A percentile compares a stretch with the other conserved stretches of the same genome.
Evolutionary conservation across 176 grass and related monocot species (phyloP).

Genomic region (Hsuehochloa calcarea): DNA sequence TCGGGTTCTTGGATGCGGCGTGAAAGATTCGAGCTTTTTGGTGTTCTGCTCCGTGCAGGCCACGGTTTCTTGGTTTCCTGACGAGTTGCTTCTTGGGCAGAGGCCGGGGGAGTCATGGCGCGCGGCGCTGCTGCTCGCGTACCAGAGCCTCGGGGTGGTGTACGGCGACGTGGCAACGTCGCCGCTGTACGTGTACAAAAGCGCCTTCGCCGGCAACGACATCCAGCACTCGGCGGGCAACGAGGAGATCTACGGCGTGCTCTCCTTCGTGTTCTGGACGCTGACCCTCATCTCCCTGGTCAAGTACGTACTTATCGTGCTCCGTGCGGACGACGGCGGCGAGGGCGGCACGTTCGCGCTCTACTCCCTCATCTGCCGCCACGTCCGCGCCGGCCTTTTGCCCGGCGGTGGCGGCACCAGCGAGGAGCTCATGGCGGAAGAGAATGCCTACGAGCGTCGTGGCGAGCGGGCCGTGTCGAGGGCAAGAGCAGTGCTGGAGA

Average conservation of each 20-base stretch:
- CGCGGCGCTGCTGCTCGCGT: slow-evolving; percentile 69
- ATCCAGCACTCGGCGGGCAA: slow-evolving; percentile 86
- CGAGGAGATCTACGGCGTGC: slow-evolving; percentile 97
- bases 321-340: slow-evolving; percentile 81
- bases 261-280: slow-evolving; percentile 99
- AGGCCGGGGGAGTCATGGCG: slow-evolving; percentile 67
- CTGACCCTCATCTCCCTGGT: slow-evolving; percentile 85
- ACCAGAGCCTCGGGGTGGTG: slow-evolving; percentile 94
- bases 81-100: neutral
- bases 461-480: slow-evolving; percentile 10
- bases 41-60: neutral
- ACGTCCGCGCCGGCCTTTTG: slow-evolving; percentile 70
- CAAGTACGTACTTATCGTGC: slow-evolving; percentile 97
- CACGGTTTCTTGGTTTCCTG: slow-evolving; percentile 4
- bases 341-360: slow-evolving; percentile 99
- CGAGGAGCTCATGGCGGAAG: slow-evolving; percentile 58
- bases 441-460: neutral
- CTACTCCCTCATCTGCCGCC: slow-evolving; percentile 96
- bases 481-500: slow-evolving; percentile 56
- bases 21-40: neutral
- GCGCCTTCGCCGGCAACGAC: slow-evolving; percentile 78
- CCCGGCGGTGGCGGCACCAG: slow-evolving; percentile 56
- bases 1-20: neutral
- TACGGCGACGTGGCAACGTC: slow-evolving; percentile 97
- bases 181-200: slow-evolving; percentile 94